Evolutionary conservation across 192 early-diverging fungal species (phyloP), one percentile per base, ranked within the genome.

Genomic region (Nowakowskiella sp.): DNA sequence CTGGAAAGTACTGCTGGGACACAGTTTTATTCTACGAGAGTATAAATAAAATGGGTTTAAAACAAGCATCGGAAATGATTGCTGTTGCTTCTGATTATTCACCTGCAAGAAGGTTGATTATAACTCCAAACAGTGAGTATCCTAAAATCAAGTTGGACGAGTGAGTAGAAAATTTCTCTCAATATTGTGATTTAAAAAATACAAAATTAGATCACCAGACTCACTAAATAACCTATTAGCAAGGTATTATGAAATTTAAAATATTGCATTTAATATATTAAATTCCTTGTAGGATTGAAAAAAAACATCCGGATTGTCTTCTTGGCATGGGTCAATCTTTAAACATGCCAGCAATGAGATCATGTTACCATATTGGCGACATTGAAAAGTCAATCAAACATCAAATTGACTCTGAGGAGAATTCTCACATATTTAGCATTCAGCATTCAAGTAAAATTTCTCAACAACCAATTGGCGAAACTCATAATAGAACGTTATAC

Each of bases 1-100:
- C 85, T 7, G 90, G 90, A 2, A 72, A 84, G 21, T 91, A 89
- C 66, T 68, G 73, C 2, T 92, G 90, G 90, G 89, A 92, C 50
- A 70, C 72, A 5, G 66, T 76, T 30, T 52, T 86, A n/a, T 89
- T 89, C 62, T 87, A 80, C 61, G 70, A 81, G 44, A 47, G 7
- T 10, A 51, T 74, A 19, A 53, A 52, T 1, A 71, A 80, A 7
- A 57, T 70, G 51, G 39, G 55, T 10, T 28, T 53, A 2, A 27
- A 26, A 62, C 23, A 13, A 47, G 47, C 13, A 30, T 10, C 13
- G 39, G 39, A 47, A 10, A 47, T 13, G 34, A 47, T 25, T 47
- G 13, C 10, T 26, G 10, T 47, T 10, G 34, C 29, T 10, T n/a
- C n/a, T n/a, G n/a, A n/a, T n/a, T n/a, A n/a, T n/a, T n/a, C n/a